A percentile compares a stretch with the other conserved stretches of the same genome.
phyloP scores from a whole-genome alignment of 140 eudicot genomes.

The Eryngium alpinum region DNA sequence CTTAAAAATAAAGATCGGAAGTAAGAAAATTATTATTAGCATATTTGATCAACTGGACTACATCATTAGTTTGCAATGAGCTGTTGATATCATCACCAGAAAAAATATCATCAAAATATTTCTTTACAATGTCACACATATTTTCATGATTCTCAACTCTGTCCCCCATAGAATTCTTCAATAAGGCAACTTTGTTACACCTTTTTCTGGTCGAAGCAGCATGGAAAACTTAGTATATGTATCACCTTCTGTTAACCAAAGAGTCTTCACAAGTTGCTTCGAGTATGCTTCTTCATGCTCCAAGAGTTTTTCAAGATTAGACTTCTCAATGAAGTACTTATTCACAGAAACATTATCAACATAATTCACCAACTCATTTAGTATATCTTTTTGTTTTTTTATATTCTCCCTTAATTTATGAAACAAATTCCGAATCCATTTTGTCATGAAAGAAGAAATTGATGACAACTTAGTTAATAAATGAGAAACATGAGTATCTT shows the following conservation, averaged over 20 bases:
- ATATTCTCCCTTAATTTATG: not conserved
- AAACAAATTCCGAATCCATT: not conserved
- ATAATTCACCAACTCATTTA: too few species aligned
- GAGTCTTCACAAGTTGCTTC: not conserved
- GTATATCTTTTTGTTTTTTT: not conserved
- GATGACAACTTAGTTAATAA: not conserved
- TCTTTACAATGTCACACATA: not conserved
- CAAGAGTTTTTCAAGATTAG: not conserved
- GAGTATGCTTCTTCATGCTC: not conserved
- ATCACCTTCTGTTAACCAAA: not conserved
- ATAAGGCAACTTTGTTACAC: too few species aligned
- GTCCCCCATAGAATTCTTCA: not conserved
- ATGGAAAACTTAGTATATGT: not conserved
- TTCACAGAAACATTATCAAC: not conserved
- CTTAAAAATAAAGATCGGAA: not conserved
- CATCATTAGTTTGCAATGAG: not conserved
- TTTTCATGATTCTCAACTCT: not conserved
- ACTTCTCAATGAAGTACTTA: not conserved
- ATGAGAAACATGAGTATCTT: not conserved
- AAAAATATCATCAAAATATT: too few species aligned
- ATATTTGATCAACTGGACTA: not conserved
- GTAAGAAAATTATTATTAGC: not conserved
- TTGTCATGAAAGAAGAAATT: not conserved
- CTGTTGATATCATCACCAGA: rapidly evolving
- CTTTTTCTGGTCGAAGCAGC: not conserved